These are phyloP conservation scores for Malus orientalis DNA, from an alignment of 306 rosid genomes.

Conservation along the genomic window DNA sequence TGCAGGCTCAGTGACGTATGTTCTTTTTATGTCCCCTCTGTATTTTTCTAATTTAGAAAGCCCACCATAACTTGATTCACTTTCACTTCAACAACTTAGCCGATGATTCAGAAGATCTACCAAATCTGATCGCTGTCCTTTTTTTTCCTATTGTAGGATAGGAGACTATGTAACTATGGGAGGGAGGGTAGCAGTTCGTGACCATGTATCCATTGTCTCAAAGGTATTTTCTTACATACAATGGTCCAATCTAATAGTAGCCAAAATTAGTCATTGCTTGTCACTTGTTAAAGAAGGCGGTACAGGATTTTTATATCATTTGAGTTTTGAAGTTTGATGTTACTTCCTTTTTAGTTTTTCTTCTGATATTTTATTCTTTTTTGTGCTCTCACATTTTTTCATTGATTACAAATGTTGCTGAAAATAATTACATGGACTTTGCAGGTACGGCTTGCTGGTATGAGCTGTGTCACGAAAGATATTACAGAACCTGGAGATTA, in stretches of 20 bases:
- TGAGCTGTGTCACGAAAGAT: conserved; percentile 74
- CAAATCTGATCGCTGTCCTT: conserved; percentile 1
- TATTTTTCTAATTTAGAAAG: background rate
- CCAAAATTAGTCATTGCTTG: background rate
- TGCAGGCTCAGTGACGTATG: conserved; percentile 89
- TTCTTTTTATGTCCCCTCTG: background rate
- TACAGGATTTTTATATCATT: background rate
- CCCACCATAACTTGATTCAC: background rate
- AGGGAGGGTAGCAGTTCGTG: conserved; percentile 91
- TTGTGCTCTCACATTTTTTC: background rate
- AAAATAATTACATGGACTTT: conserved; percentile 1
- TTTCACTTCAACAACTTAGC: conserved; percentile 2
- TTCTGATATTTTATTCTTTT: background rate
- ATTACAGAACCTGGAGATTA: conserved; percentile 80
- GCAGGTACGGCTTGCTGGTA: conserved; percentile 85
- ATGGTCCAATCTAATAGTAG: conserved; percentile 4
- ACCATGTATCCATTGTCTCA: conserved; percentile 69
- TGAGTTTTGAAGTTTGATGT: background rate
- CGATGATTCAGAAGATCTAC: conserved; percentile 12
- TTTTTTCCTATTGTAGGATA: conserved; percentile 40
- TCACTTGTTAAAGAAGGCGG: background rate
- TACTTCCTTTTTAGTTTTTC: background rate
- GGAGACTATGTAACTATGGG: conserved; percentile 87
- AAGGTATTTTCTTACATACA: conserved; percentile 38
- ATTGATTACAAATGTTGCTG: background rate